Evolutionary conservation across 768 basidiomycete species (phyloP), one percentile per base, ranked within the genome.

Genomic region (Kwoniella mangroviensis): DNA sequence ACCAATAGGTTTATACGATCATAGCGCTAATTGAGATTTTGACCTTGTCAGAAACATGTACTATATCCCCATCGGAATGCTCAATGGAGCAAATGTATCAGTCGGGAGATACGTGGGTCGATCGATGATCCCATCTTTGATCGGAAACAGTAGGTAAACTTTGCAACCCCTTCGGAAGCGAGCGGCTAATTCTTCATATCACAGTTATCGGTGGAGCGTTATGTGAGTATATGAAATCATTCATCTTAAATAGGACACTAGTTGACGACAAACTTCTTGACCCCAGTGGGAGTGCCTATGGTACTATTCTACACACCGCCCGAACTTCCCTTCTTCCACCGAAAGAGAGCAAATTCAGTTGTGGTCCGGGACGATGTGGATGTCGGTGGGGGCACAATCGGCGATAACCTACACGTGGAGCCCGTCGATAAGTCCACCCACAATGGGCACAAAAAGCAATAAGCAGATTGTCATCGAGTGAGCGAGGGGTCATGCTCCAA

Each of bases 1-100:
- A 17, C 26, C 19, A 57, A 6, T 34, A 34, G 28, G 19, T 34
- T 9, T 57, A n/a, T 15, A 34, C 17, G 59, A 40, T 17, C 59
- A 34, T 34, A 34, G 34, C 34, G 34, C 34, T 61, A 19, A 28
- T 42, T 19, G 28, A 1, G n/a, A 34, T 34, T 34, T 24, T 28
- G 42, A 19, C 19, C 49, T 9, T 7, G 17, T 21, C 45, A 67
- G 66, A 34, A 73, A 73, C 64, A 69, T 73, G 71, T 73, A 69
- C 59, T 73, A 73, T 63, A 64, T 73, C 28, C 71, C 71, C 13
- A 66, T 72, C 67, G 71, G 71, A 1, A 73, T 73, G 67, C 34
- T 73, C 52, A 69, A 66, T 49, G 71, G 71, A 17, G 71, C 71
- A 51, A 54, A 69, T 13, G 71, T 73, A 12, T 68, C 67, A 15